Conservation (phyloP, 2,329 filamentous ascomycete species). For the Colletotrichum echinochloae region DNA sequence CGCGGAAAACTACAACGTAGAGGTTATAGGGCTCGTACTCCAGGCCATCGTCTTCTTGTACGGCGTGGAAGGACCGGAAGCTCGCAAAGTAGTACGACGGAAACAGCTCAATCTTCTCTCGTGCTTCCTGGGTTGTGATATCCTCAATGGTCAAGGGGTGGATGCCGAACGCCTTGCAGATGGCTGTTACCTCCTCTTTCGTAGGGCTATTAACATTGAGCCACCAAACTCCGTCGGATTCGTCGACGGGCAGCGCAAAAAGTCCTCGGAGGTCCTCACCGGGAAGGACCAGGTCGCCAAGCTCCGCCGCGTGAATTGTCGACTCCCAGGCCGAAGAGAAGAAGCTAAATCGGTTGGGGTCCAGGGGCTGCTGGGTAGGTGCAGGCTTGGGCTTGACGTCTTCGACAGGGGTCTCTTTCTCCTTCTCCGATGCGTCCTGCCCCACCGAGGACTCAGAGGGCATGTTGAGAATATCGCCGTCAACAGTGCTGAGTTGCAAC, state of each 20-base stretch:
- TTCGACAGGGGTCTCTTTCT: constrained; percentile 55
- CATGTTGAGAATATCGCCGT: constrained; percentile 69
- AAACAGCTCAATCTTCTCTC: constrained; percentile 98
- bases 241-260: constrained; percentile 75
- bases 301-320: constrained; percentile 89
- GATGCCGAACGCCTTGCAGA: constrained; percentile 95
- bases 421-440: constrained; percentile 60
- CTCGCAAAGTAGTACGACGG: constrained; percentile 98
- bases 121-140: constrained; percentile 93
- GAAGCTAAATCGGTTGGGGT: constrained; percentile 90
- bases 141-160: constrained; percentile 97
- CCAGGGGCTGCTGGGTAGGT: constrained; percentile 54
- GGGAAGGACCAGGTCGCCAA: constrained; percentile 88
- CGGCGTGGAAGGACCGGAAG: constrained; percentile 90
- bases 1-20: constrained; percentile 95
- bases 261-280: constrained; percentile 91
- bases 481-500: constrained; percentile 59
- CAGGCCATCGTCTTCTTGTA: constrained; percentile 81
- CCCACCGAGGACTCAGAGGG: constrained; percentile 59
- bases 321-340: constrained; percentile 96
- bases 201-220: constrained; percentile 92
- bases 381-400: constrained; percentile 51
- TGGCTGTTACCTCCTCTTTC: constrained; percentile 86
- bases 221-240: constrained; percentile 94
- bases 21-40: constrained; percentile 96